Evolutionary conservation across 495 filamentous ascomycete species (phyloP), one percentile per base, ranked within the genome.

Genomic region (Lophiotrema nucula): DNA sequence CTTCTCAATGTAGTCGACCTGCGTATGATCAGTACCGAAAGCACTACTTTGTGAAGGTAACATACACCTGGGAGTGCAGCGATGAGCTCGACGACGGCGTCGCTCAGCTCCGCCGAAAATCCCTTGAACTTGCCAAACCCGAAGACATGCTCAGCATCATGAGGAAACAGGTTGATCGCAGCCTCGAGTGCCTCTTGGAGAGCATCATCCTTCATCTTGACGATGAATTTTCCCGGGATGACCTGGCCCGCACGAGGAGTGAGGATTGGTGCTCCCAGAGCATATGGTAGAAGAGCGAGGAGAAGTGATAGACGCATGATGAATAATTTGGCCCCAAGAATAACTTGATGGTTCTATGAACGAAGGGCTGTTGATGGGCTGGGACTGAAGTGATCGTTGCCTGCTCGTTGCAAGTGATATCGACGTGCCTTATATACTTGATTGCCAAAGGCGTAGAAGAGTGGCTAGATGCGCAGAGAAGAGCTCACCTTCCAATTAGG

Each of bases 1-100:
- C 46, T 58, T 21, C 47, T 66, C 67, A 33, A 69, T 57, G 49
- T 67, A 69, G 18, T 50, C 64, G 27, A 69, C 64, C 60, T 64
- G 31, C 38, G 15, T 10, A 1, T n/a, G 13, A 47, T 53, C 24
- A 53, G 57, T 55, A n/a, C n/a, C n/a, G n/a, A n/a, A n/a, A n/a
- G n/a, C n/a, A 39, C 21, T 37, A 4, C 8, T 35, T 35, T 11
- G 2, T 21, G 13, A 48, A 18, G 22, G 13, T 22, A 6, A 47
- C 45, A 25, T 52, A 43, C 53, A 23, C 23, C 16, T 5, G 57
- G 55, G 3, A 55, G 50, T 41, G 47, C 38, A 37, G 43, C 21
- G 18, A 57, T 41, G 4, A 51, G 10, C 19, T 53, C 5, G 18
- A 59, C 59, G 37, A 62, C 23, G 15, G 18, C 23, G 39, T 58